A percentile compares a stretch with the other conserved stretches of the same genome.
These are phyloP conservation scores for Calvatia gigantea DNA, from an alignment of 768 basidiomycete species.

Conservation along the genomic window DNA sequence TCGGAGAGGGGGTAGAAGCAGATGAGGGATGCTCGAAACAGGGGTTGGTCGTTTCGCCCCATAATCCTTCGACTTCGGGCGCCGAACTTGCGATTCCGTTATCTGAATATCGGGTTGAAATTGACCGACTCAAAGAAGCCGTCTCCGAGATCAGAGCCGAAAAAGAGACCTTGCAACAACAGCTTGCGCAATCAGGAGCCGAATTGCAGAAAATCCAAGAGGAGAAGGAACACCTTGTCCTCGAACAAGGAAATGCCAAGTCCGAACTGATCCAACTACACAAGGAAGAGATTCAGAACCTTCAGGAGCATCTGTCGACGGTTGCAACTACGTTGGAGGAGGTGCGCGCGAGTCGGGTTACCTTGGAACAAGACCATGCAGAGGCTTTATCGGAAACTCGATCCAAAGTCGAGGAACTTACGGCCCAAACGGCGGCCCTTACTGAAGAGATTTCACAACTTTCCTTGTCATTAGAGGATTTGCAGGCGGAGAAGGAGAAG, in stretches of 20 bases:
- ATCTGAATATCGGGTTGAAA: slow-evolving; percentile 14
- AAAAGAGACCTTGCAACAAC: neutral
- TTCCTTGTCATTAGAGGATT: slow-evolving; percentile 8
- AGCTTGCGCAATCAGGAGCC: neutral
- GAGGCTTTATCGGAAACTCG: slow-evolving; percentile 18
- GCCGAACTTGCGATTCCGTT: slow-evolving; percentile 17
- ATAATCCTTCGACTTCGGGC: slow-evolving; percentile 13
- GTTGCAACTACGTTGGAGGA: neutral
- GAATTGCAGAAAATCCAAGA: slow-evolving; percentile 7
- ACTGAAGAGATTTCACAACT: slow-evolving; percentile 12
- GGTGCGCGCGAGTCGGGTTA: slow-evolving; percentile 1
- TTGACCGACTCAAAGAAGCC: slow-evolving; percentile 19
- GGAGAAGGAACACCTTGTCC: neutral
- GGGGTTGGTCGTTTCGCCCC: slow-evolving; percentile 5
- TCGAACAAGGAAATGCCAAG: neutral
- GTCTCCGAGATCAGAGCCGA: neutral
- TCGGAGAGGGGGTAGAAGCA: neutral
- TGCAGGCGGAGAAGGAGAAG: slow-evolving; percentile 18
- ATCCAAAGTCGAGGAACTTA: slow-evolving; percentile 15
- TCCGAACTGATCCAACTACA: neutral
- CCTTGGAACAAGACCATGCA: slow-evolving; percentile 16
- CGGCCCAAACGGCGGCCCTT: slow-evolving; percentile 12
- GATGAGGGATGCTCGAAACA: neutral
- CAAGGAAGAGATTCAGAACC: neutral
- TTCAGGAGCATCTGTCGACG: neutral